Conservation (phyloP, 169 alveolate genomes). For the Eimeria mitis region DNA sequence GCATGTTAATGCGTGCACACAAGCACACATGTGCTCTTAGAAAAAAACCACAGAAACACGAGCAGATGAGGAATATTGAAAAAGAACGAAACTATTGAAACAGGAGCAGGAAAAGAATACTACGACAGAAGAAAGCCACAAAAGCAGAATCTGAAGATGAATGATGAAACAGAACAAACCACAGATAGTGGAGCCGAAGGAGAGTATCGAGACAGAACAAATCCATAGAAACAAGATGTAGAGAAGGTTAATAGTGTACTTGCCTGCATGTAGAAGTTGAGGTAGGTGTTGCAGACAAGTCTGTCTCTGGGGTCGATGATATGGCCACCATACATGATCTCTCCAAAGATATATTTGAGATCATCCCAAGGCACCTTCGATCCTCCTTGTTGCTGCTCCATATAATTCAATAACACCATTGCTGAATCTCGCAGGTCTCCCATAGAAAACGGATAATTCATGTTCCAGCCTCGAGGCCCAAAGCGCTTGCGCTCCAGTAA, state of each 20-base stretch:
- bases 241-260: not conserved
- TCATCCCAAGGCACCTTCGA: slow-evolving; percentile 98
- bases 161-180: too few species aligned
- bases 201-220: not conserved
- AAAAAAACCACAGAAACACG: too few species aligned
- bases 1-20: too few species aligned
- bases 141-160: too few species aligned
- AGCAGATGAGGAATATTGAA: too few species aligned
- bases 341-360: slow-evolving; percentile 97
- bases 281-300: slow-evolving; percentile 94
- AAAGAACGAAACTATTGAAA: too few species aligned
- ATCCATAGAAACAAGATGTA: not conserved
- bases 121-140: too few species aligned
- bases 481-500: slow-evolving; percentile 98
- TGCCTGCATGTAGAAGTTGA: slow-evolving; percentile 94
- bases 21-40: too few species aligned
- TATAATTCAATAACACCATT: slow-evolving; percentile 95
- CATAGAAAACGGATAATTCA: slow-evolving; percentile 97
- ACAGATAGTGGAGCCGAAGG: too few species aligned
- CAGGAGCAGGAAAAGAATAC: too few species aligned
- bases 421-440: slow-evolving; percentile 98
- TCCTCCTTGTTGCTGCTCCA: slow-evolving; percentile 90
- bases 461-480: slow-evolving; percentile 99
- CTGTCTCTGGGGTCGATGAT: slow-evolving; percentile 98
- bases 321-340: slow-evolving; percentile 99